Evolutionary conservation across 2,329 filamentous ascomycete species (phyloP), one percentile per base, ranked within the genome.

Genomic region (Claviceps maximensis): DNA sequence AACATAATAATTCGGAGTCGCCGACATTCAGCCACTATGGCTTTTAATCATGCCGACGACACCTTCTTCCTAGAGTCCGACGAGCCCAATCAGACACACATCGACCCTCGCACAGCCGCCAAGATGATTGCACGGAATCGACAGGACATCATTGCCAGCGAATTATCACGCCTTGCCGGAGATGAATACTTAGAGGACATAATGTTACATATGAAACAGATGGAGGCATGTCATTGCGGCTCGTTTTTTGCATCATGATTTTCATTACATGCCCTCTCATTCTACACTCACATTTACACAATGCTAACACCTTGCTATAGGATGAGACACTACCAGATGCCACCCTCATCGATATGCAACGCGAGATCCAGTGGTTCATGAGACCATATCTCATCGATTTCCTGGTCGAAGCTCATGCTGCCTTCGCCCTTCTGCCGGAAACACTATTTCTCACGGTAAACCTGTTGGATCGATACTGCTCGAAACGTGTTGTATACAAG

Each of bases 341-440:
- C 67, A 91, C 91, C 69, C 89, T 94, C 38, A 98, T 98, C 68
- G 93, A 98, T 69, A 96, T 97, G 71, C 93, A 98, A 72, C 89
- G 90, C 59, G 93, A 98, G 77, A 97, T 98, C 58, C 89, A 97
- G 68, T 98, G 93, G 93, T 97, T 94, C 73, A 98, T 98, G 93
- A 79, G 93, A 63, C 93, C 93, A 0, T 97, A 96, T 69, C 83
- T 98, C 38, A 87, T 98, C 66, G 93, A 98, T 74, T 98, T 98
- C 72, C 80, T 98, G 60, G 86, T 97, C 63, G 93, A 98, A 78
- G 93, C 91, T 50, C 93, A 98, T 66, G 86, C 88, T 59, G 91
- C 91, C 56, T 98, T 97, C 72, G 86, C 89, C 61, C 79, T 98
- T 12, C 79, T 97, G 13, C 91, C 93, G 42, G 89, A 96, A 69